Evolutionary conservation across 176 grass and related monocot species (phyloP).

Genomic region (Triticum monococcum): DNA sequence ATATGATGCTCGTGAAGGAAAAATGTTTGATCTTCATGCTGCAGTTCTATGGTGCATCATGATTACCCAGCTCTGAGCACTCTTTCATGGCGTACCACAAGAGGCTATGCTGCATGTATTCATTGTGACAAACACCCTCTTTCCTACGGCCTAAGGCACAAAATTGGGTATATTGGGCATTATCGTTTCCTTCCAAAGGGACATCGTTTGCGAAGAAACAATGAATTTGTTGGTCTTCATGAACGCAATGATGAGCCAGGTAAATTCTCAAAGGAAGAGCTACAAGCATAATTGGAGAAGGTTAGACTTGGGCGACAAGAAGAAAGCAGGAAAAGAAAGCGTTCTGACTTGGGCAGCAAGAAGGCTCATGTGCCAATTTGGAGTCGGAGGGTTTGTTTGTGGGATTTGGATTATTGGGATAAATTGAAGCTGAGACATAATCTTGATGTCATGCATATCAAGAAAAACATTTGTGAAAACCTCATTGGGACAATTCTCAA

Average conservation of each 20-base stretch:
- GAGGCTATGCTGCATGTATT: constrained; percentile 1
- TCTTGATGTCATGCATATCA: constrained; percentile 33
- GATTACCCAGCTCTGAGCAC: neutral
- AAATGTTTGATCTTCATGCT: neutral
- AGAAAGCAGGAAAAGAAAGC: neutral
- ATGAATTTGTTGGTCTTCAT: neutral
- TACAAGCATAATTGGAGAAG: neutral
- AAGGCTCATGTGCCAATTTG: neutral
- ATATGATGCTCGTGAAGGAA: neutral
- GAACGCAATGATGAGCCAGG: neutral
- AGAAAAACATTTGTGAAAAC: constrained; percentile 30
- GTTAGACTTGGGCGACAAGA: neutral
- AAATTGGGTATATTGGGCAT: constrained; percentile 30
- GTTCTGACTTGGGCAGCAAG: neutral
- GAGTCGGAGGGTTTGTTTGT: neutral
- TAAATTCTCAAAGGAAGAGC: neutral
- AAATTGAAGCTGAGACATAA: constrained; percentile 2
- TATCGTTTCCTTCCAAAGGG: neutral
- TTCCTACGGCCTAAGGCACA: neutral
- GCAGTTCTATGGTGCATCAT: neutral
- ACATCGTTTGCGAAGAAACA: neutral
- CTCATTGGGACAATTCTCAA: neutral
- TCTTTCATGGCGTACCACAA: constrained; percentile 15
- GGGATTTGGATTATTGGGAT: constrained; percentile 27
- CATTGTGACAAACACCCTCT: constrained; percentile 6